Percentiles rank a stretch among this genome's conserved stretches.
phyloP scores from a whole-genome alignment of 2,329 filamentous ascomycete genomes.

The Chaetomium olivaceum region DNA sequence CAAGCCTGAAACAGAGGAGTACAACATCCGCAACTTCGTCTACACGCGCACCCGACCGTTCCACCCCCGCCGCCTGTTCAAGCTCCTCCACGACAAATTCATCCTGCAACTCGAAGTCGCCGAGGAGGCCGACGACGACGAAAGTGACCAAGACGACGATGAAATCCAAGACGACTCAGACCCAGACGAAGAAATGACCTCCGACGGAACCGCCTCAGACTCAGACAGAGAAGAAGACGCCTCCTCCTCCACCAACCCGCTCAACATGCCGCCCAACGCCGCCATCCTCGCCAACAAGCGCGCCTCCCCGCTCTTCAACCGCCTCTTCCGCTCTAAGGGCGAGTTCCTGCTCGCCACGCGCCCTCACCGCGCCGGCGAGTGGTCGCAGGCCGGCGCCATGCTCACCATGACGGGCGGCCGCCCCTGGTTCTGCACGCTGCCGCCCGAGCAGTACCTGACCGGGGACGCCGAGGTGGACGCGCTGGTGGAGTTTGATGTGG shows the following conservation, averaged over 20 bases:
- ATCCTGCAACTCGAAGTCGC: not conserved
- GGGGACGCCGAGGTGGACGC: slow-evolving; percentile 50
- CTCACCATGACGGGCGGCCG: not conserved
- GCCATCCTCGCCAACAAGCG: not conserved
- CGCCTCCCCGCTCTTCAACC: not conserved
- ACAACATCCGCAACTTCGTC: not conserved
- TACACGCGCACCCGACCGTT: not conserved
- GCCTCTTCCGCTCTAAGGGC: not conserved
- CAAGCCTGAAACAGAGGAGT: not conserved
- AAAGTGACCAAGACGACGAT: not conserved
- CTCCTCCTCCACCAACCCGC: no score
- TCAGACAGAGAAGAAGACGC: not conserved
- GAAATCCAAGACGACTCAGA: no score
- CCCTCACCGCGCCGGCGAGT: not conserved
- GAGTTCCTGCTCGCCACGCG: not conserved
- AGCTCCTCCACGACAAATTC: not conserved
- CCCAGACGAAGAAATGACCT: not conserved
- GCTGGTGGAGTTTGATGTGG: slow-evolving; percentile 43
- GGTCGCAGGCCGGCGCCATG: not conserved
- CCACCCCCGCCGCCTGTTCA: not conserved
- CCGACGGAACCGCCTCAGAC: no score
- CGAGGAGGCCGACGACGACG: not conserved
- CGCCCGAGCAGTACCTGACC: slow-evolving; percentile 50
- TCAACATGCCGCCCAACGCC: not conserved
- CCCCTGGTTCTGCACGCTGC: slow-evolving; percentile 56